Evolutionary conservation across 768 basidiomycete genomes (phyloP).

Genomic region (Psilocybe sp.): DNA sequence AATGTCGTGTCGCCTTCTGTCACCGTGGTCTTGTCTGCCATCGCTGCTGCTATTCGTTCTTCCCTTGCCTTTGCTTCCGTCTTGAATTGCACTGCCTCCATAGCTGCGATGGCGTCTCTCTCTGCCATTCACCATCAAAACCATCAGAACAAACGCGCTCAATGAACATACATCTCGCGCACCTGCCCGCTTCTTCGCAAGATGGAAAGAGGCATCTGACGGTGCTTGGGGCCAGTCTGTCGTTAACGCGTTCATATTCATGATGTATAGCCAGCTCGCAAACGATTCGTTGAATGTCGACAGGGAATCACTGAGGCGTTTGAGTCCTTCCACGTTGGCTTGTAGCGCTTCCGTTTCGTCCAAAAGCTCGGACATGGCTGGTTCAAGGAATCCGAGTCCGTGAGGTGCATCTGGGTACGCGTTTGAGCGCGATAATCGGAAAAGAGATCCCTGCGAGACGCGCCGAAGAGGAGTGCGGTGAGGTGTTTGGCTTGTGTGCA

Average conservation of each 20-base stretch:
- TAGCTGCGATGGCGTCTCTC: conserved; percentile 53
- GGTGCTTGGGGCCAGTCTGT: conserved; percentile 89
- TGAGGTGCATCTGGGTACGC: conserved; percentile 74
- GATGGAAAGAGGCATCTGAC: conserved; percentile 51
- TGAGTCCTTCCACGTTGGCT: conserved; percentile 70
- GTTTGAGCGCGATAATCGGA: conserved; percentile 76
- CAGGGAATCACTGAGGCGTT: conserved; percentile 69
- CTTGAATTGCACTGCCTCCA: conserved; percentile 46
- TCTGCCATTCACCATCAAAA: conserved; percentile 33
- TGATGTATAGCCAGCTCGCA: conserved; percentile 85
- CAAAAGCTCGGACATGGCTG: conserved; percentile 79
- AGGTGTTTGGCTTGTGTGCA: conserved; percentile 41
- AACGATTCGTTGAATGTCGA: conserved; percentile 91
- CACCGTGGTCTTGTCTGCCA: conserved; percentile 37
- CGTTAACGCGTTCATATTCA: conserved; percentile 95
- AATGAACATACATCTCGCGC: conserved; percentile 9
- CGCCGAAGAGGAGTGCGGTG: conserved; percentile 84
- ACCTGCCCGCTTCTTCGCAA: conserved; percentile 66
- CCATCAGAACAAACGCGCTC: not conserved
- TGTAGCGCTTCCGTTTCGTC: conserved; percentile 86
- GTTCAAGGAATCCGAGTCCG: conserved; percentile 82
- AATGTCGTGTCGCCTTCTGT: conserved; percentile 41
- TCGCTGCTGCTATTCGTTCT: conserved; percentile 27
- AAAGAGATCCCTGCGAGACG: conserved; percentile 89
- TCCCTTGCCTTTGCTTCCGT: conserved; percentile 31